These are phyloP conservation scores for Colletotrichum costaricense DNA, from an alignment of 2,329 filamentous ascomycete species.

Conservation along the genomic window DNA sequence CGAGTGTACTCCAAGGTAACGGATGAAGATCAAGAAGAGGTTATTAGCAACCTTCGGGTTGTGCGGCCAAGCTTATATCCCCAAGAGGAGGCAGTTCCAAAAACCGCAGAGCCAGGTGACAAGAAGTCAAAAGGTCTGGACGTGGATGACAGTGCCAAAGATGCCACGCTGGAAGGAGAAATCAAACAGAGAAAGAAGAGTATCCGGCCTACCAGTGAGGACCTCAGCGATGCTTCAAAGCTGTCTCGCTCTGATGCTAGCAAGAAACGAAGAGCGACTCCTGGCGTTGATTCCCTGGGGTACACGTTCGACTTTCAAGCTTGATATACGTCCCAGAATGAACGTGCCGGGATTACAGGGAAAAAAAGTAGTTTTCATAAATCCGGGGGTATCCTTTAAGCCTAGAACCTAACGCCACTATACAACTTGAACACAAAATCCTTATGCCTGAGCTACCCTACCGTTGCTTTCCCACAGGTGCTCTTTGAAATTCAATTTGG, in stretches of 20 bases:
- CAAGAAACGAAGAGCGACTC: neutral
- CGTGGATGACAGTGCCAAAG: conserved; percentile 58
- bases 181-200: conserved; percentile 48
- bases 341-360: neutral
- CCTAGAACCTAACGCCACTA: conserved; percentile 25
- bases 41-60: conserved; percentile 52
- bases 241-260: neutral
- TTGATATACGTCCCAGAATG: too few relatives aligned
- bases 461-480: neutral
- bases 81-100: conserved; percentile 33
- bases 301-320: neutral
- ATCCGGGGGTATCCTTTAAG: conserved; percentile 24
- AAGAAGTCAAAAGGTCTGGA: conserved; percentile 50
- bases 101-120: conserved; percentile 36
- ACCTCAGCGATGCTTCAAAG: conserved; percentile 3
- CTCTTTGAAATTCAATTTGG: neutral
- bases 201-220: conserved; percentile 39
- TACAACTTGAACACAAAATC: neutral
- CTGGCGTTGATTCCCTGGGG: neutral
- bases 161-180: conserved; percentile 53
- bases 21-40: conserved; percentile 44
- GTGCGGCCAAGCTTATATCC: conserved; percentile 51
- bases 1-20: conserved; percentile 63
- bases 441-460: neutral
- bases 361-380: neutral